These are phyloP conservation scores for Brasilioporus rufonigricans DNA, from an alignment of 768 basidiomycete genomes.

Conservation along the genomic window DNA sequence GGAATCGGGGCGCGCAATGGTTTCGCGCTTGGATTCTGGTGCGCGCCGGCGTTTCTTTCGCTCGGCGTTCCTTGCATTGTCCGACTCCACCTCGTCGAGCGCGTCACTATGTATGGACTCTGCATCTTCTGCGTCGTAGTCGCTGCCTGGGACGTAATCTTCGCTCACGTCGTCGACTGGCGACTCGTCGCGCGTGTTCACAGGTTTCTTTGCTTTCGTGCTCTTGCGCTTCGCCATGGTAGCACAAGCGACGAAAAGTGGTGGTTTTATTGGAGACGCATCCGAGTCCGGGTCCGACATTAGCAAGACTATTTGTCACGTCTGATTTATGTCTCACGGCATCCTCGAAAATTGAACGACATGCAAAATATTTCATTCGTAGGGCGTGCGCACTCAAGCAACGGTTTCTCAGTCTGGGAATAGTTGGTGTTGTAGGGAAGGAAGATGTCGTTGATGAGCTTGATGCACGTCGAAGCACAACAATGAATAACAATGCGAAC, in stretches of 20 bases:
- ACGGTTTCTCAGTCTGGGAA: too few species aligned
- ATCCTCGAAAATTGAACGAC: too few species aligned
- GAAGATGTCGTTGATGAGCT: too few species aligned
- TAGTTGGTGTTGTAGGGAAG: too few species aligned
- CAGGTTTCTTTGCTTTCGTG: conserved; percentile 3
- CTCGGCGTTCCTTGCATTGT: conserved; percentile 10
- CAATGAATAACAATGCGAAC: too few species aligned
- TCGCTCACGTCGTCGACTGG: conserved; percentile 11
- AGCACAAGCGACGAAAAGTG: neutral
- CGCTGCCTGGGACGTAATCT: conserved; percentile 7
- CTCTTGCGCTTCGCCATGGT: conserved; percentile 19
- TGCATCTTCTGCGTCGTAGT: conserved; percentile 11
- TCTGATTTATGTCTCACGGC: neutral
- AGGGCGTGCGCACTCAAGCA: too few species aligned
- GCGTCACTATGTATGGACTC: conserved; percentile 41
- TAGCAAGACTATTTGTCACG: neutral
- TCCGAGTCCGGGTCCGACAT: neutral
- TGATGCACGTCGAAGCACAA: too few species aligned
- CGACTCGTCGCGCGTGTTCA: conserved; percentile 1
- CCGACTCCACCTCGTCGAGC: conserved; percentile 41
- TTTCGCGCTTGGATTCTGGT: conserved; percentile 23
- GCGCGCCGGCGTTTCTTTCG: conserved; percentile 23
- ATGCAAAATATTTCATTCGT: too few species aligned
- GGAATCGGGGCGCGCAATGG: conserved; percentile 7
- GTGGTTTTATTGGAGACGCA: too few species aligned